Evolutionary conservation across 1,284 basidiomycete genomes (phyloP), one percentile per base, ranked within the genome.

Genomic region (Erythrobasidium hasegawianum): DNA sequence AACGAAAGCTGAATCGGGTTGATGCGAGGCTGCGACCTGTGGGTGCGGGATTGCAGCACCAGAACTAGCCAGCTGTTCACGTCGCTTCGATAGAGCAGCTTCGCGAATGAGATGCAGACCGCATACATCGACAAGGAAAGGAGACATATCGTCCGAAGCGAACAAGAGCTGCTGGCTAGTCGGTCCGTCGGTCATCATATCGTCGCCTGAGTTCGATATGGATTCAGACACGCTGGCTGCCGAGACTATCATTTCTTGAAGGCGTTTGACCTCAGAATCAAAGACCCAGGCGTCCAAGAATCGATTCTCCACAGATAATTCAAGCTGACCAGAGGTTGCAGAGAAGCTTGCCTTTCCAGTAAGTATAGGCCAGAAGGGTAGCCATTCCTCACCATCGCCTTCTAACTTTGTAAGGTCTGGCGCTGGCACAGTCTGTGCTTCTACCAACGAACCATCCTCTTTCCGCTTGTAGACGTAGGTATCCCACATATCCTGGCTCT

Each of bases 1-100:
- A 58, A 94, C 85, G 53, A 92, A 82, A 1, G 78, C 64, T 1
- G 81, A 78, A 4, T 71, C 33, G 69, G 64, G 4, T 40, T 56
- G 70, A 18, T 13, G n/a, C 14, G 26, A 14, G 5, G 54, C 3
- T 8, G 27, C 27, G n/a, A 40, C 11, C 38, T 33, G 26, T 33
- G 54, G 53, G 50, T 72, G 69, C 20, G 70, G 62, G 26, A 53
- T 55, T 5, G 57, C 57, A 1, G 40, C 49, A 10, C 7, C 47
- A 7, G 54, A 10, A 9, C 29, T 39, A 2, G 62, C 59, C 59
- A 60, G 18, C 20, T 9, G 9, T 5, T n/a, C 10, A 52, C 52
- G n/a, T 2, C 16, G 16, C 5, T 26, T 26, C 9, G 27, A 47
- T 26, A 56, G 20, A 53, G 53, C 13, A 55, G 49, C 5, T 60